Conservation (phyloP, 169 alveolate species). For the Besnoitia besnoiti region DNA sequence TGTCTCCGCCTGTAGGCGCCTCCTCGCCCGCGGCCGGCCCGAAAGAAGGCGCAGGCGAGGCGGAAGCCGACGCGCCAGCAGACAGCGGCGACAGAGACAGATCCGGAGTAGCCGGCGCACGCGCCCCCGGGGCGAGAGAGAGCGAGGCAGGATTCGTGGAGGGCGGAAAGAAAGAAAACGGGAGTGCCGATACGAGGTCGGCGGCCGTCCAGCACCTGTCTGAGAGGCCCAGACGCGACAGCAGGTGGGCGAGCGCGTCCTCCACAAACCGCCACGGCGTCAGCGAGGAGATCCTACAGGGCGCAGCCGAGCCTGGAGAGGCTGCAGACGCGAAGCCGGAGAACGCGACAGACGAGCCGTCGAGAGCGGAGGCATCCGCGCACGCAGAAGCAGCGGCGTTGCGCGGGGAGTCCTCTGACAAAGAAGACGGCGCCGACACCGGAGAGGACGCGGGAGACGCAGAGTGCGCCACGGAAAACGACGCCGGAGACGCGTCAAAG, state of each 20-base stretch:
- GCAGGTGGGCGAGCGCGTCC: background rate
- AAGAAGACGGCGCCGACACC: background rate
- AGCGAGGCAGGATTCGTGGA: background rate
- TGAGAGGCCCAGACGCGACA: background rate
- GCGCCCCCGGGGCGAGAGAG: background rate
- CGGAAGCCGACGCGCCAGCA: background rate
- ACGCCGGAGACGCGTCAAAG: background rate
- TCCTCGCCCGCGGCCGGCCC: background rate
- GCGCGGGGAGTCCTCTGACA: background rate
- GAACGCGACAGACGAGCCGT: background rate
- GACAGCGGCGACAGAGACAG: background rate
- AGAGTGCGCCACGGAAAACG: background rate
- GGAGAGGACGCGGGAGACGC: background rate
- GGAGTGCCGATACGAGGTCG: background rate
- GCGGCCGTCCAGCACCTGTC: constrained; percentile 12
- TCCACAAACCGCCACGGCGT: background rate
- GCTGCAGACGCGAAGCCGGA: background rate
- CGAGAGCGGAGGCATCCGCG: background rate
- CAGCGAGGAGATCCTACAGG: background rate
- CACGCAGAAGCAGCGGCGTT: no score
- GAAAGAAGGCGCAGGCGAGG: background rate
- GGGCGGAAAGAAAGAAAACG: background rate
- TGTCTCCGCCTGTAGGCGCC: background rate
- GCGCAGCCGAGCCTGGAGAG: background rate
- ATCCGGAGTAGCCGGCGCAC: background rate